Conservation (phyloP, 441 rosid species). For the Eutrema salsugineum region DNA sequence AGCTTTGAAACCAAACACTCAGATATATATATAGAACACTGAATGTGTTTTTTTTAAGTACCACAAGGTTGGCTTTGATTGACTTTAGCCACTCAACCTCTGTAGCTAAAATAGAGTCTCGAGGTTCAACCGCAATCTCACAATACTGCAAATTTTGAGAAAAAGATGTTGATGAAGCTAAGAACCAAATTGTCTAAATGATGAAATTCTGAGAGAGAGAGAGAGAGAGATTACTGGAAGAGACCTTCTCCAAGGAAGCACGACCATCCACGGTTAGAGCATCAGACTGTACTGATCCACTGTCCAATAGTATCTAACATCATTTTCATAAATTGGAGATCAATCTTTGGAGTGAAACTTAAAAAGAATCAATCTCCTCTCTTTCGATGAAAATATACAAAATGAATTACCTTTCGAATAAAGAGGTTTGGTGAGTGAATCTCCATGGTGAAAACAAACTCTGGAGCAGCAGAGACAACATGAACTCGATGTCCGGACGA, state of each 20-base stretch:
- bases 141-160: conserved; percentile 6
- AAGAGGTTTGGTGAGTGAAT: conserved; percentile 72
- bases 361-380: background rate
- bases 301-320: conserved; percentile 70
- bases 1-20: background rate
- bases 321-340: background rate
- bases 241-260: conserved; percentile 88
- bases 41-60: conserved; percentile 20
- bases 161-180: background rate
- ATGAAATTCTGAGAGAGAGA: too few species aligned
- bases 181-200: background rate
- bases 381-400: background rate
- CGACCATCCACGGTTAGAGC: conserved; percentile 93
- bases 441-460: conserved; percentile 86
- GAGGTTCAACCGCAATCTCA: conserved; percentile 78
- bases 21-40: background rate
- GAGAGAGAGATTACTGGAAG: background rate
- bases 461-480: conserved; percentile 90
- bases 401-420: conserved; percentile 57
- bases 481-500: conserved; percentile 81
- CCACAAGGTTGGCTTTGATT: conserved; percentile 89
- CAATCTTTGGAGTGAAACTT: background rate
- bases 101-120: conserved; percentile 67
- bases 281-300: conserved; percentile 94
- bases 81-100: conserved; percentile 83